Percentiles rank a stretch among this genome's conserved stretches.
Evolutionary conservation across 768 basidiomycete genomes (phyloP).

Genomic region (Wakefieldia striispora): DNA sequence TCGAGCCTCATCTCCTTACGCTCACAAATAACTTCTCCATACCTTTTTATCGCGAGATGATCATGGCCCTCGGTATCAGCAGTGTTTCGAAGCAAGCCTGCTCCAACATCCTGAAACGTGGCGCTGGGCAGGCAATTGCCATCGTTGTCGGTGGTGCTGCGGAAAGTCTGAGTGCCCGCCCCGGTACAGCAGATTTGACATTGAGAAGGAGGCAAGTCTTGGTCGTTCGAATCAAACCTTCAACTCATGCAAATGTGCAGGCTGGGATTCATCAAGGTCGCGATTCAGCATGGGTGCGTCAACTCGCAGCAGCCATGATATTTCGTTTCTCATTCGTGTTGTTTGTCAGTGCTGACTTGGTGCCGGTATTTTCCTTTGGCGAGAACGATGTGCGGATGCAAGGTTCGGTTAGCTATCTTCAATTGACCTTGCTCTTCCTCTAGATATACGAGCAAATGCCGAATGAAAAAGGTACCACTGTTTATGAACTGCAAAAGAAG

Average conservation of each 20-base stretch:
- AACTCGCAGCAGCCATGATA: background rate
- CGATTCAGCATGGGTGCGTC: conserved; percentile 81
- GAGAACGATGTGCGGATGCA: conserved; percentile 84
- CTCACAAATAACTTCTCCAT: conserved; percentile 86
- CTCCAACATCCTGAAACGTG: conserved; percentile 73
- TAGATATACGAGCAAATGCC: conserved; percentile 98
- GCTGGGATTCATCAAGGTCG: conserved; percentile 93
- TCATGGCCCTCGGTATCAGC: conserved; percentile 84
- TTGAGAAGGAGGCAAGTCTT: conserved; percentile 58
- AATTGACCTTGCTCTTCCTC: background rate
- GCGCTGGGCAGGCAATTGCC: conserved; percentile 73
- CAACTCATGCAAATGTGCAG: conserved; percentile 34
- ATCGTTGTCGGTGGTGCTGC: conserved; percentile 98
- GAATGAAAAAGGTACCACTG: conserved; percentile 86
- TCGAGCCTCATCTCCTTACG: conserved; percentile 91
- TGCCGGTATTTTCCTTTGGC: conserved; percentile 97
- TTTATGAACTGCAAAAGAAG: conserved; percentile 83
- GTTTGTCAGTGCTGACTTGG: conserved; percentile 76
- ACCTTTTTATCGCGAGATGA: conserved; percentile 90
- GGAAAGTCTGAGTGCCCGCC: conserved; percentile 89
- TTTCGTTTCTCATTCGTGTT: conserved; percentile 3
- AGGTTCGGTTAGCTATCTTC: background rate
- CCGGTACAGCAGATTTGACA: conserved; percentile 94
- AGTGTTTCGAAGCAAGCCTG: conserved; percentile 91
- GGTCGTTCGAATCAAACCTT: background rate